Percentiles rank a stretch among this genome's conserved stretches.
Conservation (phyloP, 2,329 filamentous ascomycete genomes). For the Nemania diffusa region DNA sequence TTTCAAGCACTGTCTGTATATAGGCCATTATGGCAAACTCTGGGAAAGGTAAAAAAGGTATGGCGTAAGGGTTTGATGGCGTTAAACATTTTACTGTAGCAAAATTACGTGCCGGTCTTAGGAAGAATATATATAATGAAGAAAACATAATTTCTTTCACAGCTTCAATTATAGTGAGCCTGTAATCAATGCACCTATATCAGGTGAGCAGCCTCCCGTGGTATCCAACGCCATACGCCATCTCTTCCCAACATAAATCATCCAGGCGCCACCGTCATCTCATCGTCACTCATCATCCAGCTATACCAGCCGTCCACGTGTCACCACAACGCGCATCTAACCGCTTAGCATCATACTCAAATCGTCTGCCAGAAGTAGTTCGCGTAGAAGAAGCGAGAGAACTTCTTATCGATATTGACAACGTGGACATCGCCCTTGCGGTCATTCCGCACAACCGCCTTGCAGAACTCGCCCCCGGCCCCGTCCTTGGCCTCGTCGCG, state of each 20-base stretch:
- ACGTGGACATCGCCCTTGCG: constrained; percentile 93
- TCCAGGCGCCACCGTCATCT: neutral
- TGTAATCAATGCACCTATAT: constrained; percentile 10
- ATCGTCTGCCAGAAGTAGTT: constrained; percentile 96
- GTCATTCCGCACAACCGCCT: constrained; percentile 86
- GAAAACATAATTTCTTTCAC: too few relatives aligned
- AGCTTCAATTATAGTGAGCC: neutral
- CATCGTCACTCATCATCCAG: constrained; percentile 8
- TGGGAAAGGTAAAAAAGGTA: constrained; percentile 1
- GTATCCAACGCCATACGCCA: constrained; percentile 44
- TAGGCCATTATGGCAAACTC: neutral
- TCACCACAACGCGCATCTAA: neutral
- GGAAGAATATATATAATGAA: constrained; percentile 6
- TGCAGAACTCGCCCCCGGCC: constrained; percentile 85
- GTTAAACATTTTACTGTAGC: neutral
- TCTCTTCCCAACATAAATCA: constrained; percentile 25
- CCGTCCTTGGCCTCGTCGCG: constrained; percentile 75
- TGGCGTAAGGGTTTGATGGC: constrained; percentile 16
- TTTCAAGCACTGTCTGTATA: too few relatives aligned
- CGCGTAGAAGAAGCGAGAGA: constrained; percentile 90
- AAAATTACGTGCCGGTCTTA: neutral
- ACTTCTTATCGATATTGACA: constrained; percentile 92
- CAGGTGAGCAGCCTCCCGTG: constrained; percentile 19
- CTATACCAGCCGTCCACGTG: neutral
- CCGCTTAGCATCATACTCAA: constrained; percentile 53